Evolutionary conservation across 2,329 filamentous ascomycete species (phyloP), one percentile per base, ranked within the genome.

Genomic region (Mycocentrospora acerina): DNA sequence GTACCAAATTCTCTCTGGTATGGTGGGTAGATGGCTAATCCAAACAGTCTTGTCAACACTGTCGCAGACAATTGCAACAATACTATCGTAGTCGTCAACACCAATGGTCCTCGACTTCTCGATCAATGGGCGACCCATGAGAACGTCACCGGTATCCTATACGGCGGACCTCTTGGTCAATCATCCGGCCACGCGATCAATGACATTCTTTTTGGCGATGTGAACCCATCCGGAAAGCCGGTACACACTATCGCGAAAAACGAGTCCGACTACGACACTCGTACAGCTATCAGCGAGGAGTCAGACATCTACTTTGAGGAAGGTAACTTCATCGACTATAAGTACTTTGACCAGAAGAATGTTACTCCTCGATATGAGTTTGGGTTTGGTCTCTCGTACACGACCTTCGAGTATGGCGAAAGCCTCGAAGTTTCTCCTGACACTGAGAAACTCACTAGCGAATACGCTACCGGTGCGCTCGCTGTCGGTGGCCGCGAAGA

Each of bases 131-230:
- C 85, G 53, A 71, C 85, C 32, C 81, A 82, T 64, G 78, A 80
- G 24, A 94, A 93, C 66, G 76, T 94, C 29, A 89, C 86, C 0
- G 88, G 87, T 16, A 88, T 93, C 29, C 59, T 93, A 1, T 90
- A 83, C 79, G 87, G 86, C 13, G 85, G 85, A 49, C 68, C 88
- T n/a, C 88, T 88, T 0, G 88, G 88, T 7, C 83, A 94, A 62
- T 85, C 94, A 61, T 84, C 81, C 9, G 88, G 88, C 35, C 85
- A 88, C 59, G 77, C 85, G 3, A 78, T 94, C 35, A 77, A 79
- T 9, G 86, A 91, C 52, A 75, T 94, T 9, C 79, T 94, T 6
- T 94, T 89, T 62, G 88, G 89, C 27, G 79, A 77, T 44, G 77
- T 83, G 40, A 88, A 86, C 66, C 87, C 87, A 1, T 79, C 78